These are phyloP conservation scores for Cyberlindnera samutprakarnensis DNA, from an alignment of 805 yeast genomes.

Conservation along the genomic window DNA sequence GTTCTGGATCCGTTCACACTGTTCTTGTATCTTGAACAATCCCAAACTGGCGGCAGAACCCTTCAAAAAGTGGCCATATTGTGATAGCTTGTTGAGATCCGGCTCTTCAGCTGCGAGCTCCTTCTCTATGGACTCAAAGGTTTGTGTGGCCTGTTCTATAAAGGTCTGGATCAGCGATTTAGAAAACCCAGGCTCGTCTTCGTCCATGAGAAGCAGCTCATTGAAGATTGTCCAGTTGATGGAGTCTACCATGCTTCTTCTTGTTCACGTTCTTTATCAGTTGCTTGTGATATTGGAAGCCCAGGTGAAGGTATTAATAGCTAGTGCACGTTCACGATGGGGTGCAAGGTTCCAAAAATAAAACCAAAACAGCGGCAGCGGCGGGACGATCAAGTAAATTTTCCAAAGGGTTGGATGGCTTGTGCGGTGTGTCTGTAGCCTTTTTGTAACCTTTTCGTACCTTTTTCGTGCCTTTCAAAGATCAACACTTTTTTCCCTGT, in stretches of 20 bases:
- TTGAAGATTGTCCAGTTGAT: conserved; percentile 85
- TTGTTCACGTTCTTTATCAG: too few species aligned
- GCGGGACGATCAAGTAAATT: too few species aligned
- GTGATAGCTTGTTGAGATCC: conserved; percentile 50
- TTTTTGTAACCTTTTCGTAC: too few species aligned
- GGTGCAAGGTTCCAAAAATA: too few species aligned
- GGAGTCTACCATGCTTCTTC: conserved; percentile 39
- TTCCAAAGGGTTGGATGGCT: too few species aligned
- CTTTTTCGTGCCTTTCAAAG: too few species aligned
- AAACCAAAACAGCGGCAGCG: too few species aligned
- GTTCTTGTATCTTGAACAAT: conserved; percentile 66
- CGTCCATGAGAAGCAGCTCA: conserved; percentile 91
- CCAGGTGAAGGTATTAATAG: too few species aligned
- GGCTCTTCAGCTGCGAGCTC: conserved; percentile 28
- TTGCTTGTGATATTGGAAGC: too few species aligned
- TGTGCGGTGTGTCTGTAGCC: too few species aligned
- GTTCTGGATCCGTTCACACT: conserved; percentile 92
- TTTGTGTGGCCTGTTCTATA: conserved; percentile 81
- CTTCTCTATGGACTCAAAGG: conserved; percentile 63
- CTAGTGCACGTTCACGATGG: too few species aligned
- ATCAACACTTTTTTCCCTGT: too few species aligned
- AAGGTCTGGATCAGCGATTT: conserved; percentile 71
- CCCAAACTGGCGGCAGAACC: conserved; percentile 97
- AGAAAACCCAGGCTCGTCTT: conserved; percentile 90
- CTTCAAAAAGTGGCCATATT: conserved; percentile 85